These are phyloP conservation scores for Miscanthus lutarioriparius DNA, from an alignment of 176 grass and related monocot genomes.

Conservation along the genomic window DNA sequence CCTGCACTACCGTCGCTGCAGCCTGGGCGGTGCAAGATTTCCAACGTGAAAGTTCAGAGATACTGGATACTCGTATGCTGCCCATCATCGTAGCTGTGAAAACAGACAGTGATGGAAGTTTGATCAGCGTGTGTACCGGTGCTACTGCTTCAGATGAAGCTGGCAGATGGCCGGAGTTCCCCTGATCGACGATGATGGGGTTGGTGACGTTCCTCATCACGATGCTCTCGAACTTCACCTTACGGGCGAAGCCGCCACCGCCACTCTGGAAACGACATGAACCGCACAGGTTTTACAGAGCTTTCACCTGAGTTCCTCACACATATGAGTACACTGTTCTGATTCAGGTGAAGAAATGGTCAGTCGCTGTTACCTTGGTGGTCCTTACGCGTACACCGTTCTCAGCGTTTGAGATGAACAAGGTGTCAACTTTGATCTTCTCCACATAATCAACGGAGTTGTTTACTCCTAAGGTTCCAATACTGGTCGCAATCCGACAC, in stretches of 20 bases:
- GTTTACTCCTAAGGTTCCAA: constrained; percentile 66
- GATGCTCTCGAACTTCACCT: constrained; percentile 65
- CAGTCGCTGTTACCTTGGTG: constrained; percentile 44
- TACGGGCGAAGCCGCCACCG: constrained; percentile 55
- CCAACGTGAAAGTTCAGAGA: neutral
- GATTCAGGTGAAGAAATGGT: constrained; percentile 1
- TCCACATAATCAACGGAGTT: constrained; percentile 40
- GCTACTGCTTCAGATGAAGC: neutral
- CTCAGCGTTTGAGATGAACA: constrained; percentile 60
- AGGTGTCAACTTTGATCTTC: constrained; percentile 56
- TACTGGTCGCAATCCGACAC: constrained; percentile 20
- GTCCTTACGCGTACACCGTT: constrained; percentile 73
- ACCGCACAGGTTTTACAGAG: neutral
- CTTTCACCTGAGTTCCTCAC: neutral
- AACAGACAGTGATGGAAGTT: neutral
- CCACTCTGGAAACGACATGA: constrained; percentile 38
- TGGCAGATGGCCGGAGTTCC: constrained; percentile 20
- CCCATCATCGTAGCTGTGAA: neutral
- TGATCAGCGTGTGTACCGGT: constrained; percentile 17
- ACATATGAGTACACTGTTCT: neutral
- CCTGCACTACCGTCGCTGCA: neutral
- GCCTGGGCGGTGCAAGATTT: neutral
- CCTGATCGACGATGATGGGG: constrained; percentile 73
- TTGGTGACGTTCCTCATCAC: constrained; percentile 66
- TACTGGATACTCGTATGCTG: no score